These are phyloP conservation scores for Eimeria praecox DNA, from an alignment of 169 alveolate genomes.

Conservation along the genomic window DNA sequence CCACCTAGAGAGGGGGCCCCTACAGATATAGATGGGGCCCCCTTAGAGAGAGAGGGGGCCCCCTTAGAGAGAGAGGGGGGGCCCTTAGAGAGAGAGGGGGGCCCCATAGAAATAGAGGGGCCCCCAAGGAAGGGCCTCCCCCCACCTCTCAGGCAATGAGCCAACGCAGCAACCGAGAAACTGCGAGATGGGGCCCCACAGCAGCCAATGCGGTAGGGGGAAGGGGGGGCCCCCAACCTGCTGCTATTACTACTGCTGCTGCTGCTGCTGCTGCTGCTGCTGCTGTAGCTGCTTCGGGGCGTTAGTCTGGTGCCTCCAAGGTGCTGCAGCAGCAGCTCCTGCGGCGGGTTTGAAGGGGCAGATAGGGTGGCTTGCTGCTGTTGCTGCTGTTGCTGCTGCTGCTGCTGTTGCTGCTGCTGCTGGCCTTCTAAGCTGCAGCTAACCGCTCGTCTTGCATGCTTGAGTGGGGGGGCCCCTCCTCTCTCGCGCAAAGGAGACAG, in stretches of 20 bases:
- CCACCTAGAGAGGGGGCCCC: constrained; percentile 36
- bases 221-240: background rate
- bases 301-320: no score
- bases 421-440: background rate
- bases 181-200: no score
- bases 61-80: no score
- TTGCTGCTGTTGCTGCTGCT: background rate
- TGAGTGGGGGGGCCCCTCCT: no score
- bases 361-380: background rate
- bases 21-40: constrained; percentile 21
- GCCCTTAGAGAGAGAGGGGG: constrained; percentile 24
- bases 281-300: no score
- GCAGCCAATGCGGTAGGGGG: no score
- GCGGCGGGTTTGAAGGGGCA: background rate
- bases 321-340: background rate
- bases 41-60: background rate
- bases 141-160: background rate
- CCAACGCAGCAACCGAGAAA: constrained; percentile 8
- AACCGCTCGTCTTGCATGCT: no score
- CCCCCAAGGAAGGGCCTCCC: background rate
- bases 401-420: constrained; percentile 23
- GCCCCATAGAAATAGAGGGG: background rate
- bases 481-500: no score
- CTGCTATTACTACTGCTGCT: no score
- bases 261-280: no score